Percentiles rank a stretch among this genome's conserved stretches.
Evolutionary conservation across 768 basidiomycete genomes (phyloP).

Genomic region (Phylloporus sp.): DNA sequence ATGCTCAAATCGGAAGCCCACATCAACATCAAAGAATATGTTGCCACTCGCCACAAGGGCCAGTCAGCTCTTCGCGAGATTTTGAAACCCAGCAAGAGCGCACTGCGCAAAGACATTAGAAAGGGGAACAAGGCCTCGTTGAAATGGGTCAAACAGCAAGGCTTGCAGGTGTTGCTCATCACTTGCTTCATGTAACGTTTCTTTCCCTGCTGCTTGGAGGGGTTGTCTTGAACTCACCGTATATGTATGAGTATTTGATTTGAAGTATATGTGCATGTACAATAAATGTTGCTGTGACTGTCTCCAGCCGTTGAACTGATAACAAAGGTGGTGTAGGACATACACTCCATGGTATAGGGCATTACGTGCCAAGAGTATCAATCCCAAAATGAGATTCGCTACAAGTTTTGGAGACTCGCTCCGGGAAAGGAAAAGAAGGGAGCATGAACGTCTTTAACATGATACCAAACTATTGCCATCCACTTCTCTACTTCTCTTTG

Average conservation of each 20-base stretch:
- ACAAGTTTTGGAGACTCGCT: slow-evolving; percentile 3
- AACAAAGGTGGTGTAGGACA: slow-evolving; percentile 2
- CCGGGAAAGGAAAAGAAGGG: slow-evolving; percentile 1
- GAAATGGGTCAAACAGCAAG: slow-evolving; percentile 59
- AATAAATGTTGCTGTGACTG: neutral
- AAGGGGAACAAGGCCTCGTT: slow-evolving; percentile 43
- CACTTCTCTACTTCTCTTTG: slow-evolving; percentile 2
- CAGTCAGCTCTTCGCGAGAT: slow-evolving; percentile 54
- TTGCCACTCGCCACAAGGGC: slow-evolving; percentile 59
- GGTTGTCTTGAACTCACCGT: neutral
- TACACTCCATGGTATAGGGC: slow-evolving; percentile 20
- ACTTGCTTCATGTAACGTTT: slow-evolving; percentile 36
- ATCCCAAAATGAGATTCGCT: neutral
- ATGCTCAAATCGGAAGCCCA: slow-evolving; percentile 63
- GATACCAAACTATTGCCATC: neutral
- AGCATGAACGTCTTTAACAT: neutral
- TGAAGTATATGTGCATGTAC: neutral
- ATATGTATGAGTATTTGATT: neutral
- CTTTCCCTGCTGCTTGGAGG: neutral
- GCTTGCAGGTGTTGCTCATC: slow-evolving; percentile 60
- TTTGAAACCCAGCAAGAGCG: slow-evolving; percentile 56
- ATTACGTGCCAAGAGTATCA: slow-evolving; percentile 9
- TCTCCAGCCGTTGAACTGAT: neutral
- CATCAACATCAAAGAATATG: slow-evolving; percentile 69
- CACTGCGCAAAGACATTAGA: slow-evolving; percentile 58